phyloP scores from a whole-genome alignment of 805 yeast genomes.

The Brettanomyces naardenensis region DNA sequence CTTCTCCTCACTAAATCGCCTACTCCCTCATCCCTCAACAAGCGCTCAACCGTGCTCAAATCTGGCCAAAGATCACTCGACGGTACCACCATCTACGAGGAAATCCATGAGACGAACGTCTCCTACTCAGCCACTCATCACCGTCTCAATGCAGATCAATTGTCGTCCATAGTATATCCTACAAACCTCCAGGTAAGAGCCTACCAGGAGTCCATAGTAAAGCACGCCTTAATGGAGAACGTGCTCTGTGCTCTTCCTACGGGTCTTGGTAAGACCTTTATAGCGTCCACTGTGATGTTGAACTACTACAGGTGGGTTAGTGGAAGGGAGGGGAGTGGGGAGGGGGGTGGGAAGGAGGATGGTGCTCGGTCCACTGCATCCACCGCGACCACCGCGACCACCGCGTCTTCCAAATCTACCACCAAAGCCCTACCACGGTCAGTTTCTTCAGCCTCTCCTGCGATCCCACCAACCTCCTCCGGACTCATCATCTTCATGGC shows the following conservation, averaged over 20 bases:
- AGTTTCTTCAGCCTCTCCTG: too few relatives aligned
- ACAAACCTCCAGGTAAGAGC: constrained; percentile 78
- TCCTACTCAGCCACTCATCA: constrained; percentile 40
- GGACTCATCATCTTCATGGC: constrained; percentile 91
- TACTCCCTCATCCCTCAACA: constrained; percentile 12
- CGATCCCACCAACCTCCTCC: constrained; percentile 10
- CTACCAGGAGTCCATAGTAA: constrained; percentile 78
- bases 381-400: too few relatives aligned
- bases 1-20: background rate
- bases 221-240: constrained; percentile 63
- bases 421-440: background rate
- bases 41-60: constrained; percentile 10
- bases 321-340: background rate
- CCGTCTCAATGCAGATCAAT: constrained; percentile 30
- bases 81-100: constrained; percentile 18
- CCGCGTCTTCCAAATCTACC: too few relatives aligned
- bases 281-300: constrained; percentile 89
- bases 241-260: constrained; percentile 89
- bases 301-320: constrained; percentile 85
- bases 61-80: constrained; percentile 20
- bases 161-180: constrained; percentile 66
- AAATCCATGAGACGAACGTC: constrained; percentile 17
- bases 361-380: too few relatives aligned
- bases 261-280: constrained; percentile 94
- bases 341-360: too few relatives aligned